Evolutionary conservation across 2,329 filamentous ascomycete species (phyloP).

Genomic region (Volutella citrinella): DNA sequence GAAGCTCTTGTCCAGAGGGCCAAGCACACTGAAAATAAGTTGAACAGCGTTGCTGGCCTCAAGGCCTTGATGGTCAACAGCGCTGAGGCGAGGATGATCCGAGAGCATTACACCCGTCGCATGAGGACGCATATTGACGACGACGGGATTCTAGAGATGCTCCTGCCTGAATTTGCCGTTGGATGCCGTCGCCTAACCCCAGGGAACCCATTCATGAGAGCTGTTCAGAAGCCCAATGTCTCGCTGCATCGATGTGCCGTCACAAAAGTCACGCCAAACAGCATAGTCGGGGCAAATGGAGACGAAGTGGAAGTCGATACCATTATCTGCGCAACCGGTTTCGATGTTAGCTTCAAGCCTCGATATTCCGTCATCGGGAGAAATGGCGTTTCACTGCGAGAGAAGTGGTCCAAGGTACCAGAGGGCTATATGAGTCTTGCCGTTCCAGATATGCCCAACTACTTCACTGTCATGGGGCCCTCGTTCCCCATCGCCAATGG

Average conservation of each 20-base stretch:
- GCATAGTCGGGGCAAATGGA: no score
- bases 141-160: constrained; percentile 1
- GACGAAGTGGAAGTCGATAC: no score
- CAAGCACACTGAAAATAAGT: constrained; percentile 3
- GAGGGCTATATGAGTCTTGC: constrained; percentile 4
- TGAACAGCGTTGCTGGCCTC: constrained; percentile 2
- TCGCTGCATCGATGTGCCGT: constrained; percentile 1
- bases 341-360: constrained; percentile 3
- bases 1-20: constrained; percentile 3
- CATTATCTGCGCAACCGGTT: no score
- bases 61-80: constrained; percentile 4
- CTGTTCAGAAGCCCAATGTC: not conserved
- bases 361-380: constrained; percentile 1
- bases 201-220: constrained; percentile 4
- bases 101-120: constrained; percentile 2
- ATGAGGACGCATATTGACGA: constrained; percentile 2
- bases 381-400: constrained; percentile 1
- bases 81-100: constrained; percentile 1
- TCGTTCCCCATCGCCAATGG: constrained; percentile 6
- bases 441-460: constrained; percentile 5
- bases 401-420: constrained; percentile 3
- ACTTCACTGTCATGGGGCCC: constrained; percentile 6
- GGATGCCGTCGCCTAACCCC: constrained; percentile 6
- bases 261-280: no score
- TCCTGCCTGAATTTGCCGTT: constrained; percentile 5